Percentiles rank a stretch among this genome's conserved stretches.
Evolutionary conservation across 805 yeast genomes (phyloP).

Genomic region (Candida coquimbonensis): DNA sequence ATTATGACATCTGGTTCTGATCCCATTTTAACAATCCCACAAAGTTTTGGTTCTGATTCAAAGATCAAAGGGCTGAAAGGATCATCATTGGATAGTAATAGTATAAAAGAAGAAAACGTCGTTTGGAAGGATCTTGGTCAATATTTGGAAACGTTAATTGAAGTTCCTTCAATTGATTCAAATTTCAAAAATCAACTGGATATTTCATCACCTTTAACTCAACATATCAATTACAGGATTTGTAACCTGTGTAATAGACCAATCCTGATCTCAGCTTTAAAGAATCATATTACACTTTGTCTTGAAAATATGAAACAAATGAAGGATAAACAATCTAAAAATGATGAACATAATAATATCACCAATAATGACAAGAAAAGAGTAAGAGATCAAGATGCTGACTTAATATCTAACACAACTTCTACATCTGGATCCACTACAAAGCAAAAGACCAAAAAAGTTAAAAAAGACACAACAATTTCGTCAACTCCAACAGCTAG

Average conservation of each 20-base stretch:
- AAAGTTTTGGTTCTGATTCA: conserved; percentile 22
- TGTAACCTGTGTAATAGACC: conserved; percentile 44
- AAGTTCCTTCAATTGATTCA: conserved; percentile 5
- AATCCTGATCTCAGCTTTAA: conserved; percentile 30
- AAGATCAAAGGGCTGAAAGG: conserved; percentile 20
- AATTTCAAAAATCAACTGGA: conserved; percentile 17
- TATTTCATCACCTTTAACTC: conserved; percentile 29
- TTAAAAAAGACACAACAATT: conserved; percentile 19
- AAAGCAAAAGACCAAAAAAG: conserved; percentile 13
- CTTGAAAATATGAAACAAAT: conserved; percentile 24
- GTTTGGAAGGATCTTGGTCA: conserved; percentile 29
- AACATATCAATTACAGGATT: conserved; percentile 35
- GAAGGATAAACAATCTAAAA: conserved; percentile 10
- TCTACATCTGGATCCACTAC: conserved; percentile 11
- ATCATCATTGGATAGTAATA: not conserved
- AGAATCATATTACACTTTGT: conserved; percentile 35
- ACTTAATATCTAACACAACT: too few relatives aligned
- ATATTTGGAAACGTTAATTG: conserved; percentile 22
- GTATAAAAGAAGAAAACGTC: conserved; percentile 7
- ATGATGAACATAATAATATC: not conserved
- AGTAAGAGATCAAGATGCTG: conserved; percentile 10
- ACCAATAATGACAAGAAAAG: conserved; percentile 10
- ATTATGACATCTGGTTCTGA: conserved; percentile 22
- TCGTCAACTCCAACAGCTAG: conserved; percentile 17
- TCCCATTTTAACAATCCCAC: conserved; percentile 11